These are phyloP conservation scores for Bruguiera hainesii DNA, from an alignment of 441 rosid genomes.

Conservation along the genomic window DNA sequence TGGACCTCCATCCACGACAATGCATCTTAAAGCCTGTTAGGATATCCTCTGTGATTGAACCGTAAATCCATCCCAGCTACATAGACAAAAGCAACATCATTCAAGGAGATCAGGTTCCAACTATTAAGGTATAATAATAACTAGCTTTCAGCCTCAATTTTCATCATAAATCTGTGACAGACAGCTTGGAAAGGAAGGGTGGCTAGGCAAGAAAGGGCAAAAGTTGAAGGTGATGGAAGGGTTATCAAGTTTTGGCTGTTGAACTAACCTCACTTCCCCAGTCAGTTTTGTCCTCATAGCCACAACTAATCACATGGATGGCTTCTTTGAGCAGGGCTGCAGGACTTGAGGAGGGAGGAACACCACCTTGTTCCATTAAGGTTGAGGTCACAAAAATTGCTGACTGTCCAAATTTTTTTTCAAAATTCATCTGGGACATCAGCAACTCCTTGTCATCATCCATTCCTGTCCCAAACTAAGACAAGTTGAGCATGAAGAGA, in stretches of 20 bases:
- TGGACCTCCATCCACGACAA: constrained; percentile 95
- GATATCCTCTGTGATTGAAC: constrained; percentile 95
- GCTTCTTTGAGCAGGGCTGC: constrained; percentile 87
- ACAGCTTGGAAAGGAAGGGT: too few relatives aligned
- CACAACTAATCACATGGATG: constrained; percentile 91
- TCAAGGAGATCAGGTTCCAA: constrained; percentile 8
- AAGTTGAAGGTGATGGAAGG: too few relatives aligned
- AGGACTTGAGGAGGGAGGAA: constrained; percentile 73
- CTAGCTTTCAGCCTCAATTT: too few relatives aligned
- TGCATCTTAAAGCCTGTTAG: constrained; percentile 96
- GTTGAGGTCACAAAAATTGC: constrained; percentile 86
- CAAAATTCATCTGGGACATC: constrained; percentile 79
- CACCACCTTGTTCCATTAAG: constrained; percentile 84
- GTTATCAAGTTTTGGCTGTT: background rate
- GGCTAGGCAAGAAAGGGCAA: too few relatives aligned
- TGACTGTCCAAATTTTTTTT: constrained; percentile 85
- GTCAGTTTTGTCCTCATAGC: constrained; percentile 89
- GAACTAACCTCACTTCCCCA: constrained; percentile 90
- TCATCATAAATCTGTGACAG: too few relatives aligned
- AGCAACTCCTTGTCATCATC: constrained; percentile 82
- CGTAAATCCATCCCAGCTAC: constrained; percentile 95
- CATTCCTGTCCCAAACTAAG: constrained; percentile 28
- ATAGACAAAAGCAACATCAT: constrained; percentile 11
- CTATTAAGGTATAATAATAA: background rate
- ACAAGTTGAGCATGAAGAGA: background rate